Percentiles rank a stretch among this genome's conserved stretches.
Evolutionary conservation across 768 basidiomycete genomes (phyloP).

Genomic region (Lactifluus pinguis): DNA sequence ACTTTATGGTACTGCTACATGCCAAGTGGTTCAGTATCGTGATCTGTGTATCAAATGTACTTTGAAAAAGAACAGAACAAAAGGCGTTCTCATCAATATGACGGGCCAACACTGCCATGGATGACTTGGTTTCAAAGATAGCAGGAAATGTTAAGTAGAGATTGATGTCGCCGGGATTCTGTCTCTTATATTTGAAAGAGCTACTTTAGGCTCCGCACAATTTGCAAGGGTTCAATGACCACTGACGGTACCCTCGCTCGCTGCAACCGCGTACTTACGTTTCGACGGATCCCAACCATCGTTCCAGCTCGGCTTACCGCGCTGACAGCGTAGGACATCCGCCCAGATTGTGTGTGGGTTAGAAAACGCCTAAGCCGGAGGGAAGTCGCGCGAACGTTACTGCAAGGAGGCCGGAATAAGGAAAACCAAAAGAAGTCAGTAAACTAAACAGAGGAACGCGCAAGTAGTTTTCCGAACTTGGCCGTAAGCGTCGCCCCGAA

Average conservation of each 20-base stretch:
- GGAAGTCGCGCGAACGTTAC: conserved; percentile 25
- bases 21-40: neutral
- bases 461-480: conserved; percentile 29
- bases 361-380: conserved; percentile 24
- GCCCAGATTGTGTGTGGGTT: conserved; percentile 22
- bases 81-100: too few relatives aligned
- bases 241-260: conserved; percentile 29
- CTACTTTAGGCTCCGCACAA: too few relatives aligned
- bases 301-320: conserved; percentile 29
- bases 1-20: too few relatives aligned
- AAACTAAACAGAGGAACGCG: neutral
- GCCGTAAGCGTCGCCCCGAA: conserved; percentile 55
- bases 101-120: too few relatives aligned
- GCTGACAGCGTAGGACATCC: conserved; percentile 18
- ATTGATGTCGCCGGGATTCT: too few relatives aligned
- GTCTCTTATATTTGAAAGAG: too few relatives aligned
- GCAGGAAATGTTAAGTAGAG: too few relatives aligned
- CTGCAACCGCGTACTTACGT: conserved; percentile 38
- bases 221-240: neutral
- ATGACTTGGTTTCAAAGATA: too few relatives aligned
- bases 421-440: neutral
- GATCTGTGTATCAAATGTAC: neutral
- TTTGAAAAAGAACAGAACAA: too few relatives aligned
- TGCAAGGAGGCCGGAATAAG: neutral
- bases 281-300: conserved; percentile 33